phyloP scores from a whole-genome alignment of 1,139 yeast genomes.

The Yamadazyma spencermartinsiae region DNA sequence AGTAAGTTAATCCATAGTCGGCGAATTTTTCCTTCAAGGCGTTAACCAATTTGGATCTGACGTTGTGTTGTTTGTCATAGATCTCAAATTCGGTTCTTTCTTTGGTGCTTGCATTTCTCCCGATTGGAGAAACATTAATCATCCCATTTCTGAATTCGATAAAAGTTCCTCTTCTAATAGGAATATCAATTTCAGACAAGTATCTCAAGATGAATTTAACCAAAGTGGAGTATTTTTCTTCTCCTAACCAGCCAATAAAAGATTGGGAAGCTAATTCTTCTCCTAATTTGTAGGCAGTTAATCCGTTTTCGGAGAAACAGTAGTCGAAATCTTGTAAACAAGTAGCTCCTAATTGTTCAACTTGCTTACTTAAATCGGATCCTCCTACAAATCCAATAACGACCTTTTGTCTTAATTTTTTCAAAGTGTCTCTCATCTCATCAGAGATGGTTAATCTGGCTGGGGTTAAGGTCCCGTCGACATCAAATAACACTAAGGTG shows the following conservation, averaged over 20 bases:
- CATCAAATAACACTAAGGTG: constrained; percentile 85
- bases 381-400: constrained; percentile 99
- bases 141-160: constrained; percentile 98
- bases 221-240: constrained; percentile 87
- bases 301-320: constrained; percentile 96
- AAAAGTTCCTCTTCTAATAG: constrained; percentile 96
- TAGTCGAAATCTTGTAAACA: constrained; percentile 84
- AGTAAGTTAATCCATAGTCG: constrained; percentile 85
- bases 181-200: constrained; percentile 83
- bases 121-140: constrained; percentile 97
- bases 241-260: constrained; percentile 93
- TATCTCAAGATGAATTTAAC: constrained; percentile 82
- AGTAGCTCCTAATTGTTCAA: constrained; percentile 87
- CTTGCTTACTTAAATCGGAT: constrained; percentile 89
- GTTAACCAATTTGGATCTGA: constrained; percentile 79
- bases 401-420: constrained; percentile 80
- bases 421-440: constrained; percentile 73
- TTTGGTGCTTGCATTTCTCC: constrained; percentile 92
- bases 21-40: constrained; percentile 83
- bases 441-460: constrained; percentile 84
- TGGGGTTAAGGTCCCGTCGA: constrained; percentile 97
- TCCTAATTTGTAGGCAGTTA: constrained; percentile 94
- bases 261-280: constrained; percentile 86
- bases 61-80: constrained; percentile 73
- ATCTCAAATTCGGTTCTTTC: constrained; percentile 92